Evolutionary conservation across 2,329 filamentous ascomycete species (phyloP).

Genomic region (Trichoderma endophyticum): DNA sequence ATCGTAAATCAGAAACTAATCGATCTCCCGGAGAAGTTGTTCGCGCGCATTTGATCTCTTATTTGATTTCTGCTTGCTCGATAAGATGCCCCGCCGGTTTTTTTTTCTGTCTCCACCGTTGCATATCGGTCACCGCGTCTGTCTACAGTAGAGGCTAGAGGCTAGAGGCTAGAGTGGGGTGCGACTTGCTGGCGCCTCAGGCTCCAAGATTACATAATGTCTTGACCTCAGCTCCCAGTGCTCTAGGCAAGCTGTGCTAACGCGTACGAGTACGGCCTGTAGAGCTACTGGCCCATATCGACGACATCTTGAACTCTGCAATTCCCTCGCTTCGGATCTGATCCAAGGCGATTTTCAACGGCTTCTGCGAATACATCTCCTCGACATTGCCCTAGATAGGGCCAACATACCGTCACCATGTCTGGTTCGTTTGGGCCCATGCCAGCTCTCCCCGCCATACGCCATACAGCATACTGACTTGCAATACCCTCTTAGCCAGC

Average conservation of each 20-base stretch:
- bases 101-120: conserved; percentile 15
- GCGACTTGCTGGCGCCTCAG: conserved; percentile 29
- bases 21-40: conserved; percentile 5
- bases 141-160: neutral
- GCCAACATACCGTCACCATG: conserved; percentile 42
- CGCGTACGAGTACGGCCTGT: conserved; percentile 34
- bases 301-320: conserved; percentile 4
- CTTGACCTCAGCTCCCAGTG: conserved; percentile 31
- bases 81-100: conserved; percentile 17
- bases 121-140: neutral
- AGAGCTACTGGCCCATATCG: conserved; percentile 21
- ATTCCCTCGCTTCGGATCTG: conserved; percentile 2
- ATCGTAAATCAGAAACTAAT: conserved; percentile 1
- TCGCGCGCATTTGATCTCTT: conserved; percentile 6
- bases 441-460: conserved; percentile 19
- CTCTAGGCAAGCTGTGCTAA: conserved; percentile 50
- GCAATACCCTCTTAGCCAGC: conserved; percentile 44
- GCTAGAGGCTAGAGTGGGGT: neutral
- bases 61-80: conserved; percentile 9
- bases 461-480: conserved; percentile 33
- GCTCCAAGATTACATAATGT: conserved; percentile 28
- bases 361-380: neutral
- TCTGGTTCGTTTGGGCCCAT: conserved; percentile 43
- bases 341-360: neutral
- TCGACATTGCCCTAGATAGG: conserved; percentile 20